Evolutionary conservation across 2,329 filamentous ascomycete genomes (phyloP).

Genomic region (Trichoderma cornu-damae): DNA sequence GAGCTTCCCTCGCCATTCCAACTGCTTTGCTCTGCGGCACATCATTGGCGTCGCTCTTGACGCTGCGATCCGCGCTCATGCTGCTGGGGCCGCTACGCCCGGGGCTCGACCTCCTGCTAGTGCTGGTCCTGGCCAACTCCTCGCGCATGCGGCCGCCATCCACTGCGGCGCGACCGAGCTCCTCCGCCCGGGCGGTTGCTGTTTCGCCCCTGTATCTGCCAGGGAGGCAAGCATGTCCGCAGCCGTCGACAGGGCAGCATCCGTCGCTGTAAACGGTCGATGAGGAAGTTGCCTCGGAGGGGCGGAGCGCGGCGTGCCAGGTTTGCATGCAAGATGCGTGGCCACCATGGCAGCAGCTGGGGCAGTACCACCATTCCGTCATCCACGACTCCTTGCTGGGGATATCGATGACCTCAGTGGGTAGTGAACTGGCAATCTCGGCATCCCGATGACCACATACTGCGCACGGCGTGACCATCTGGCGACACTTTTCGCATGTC

Average conservation of each 20-base stretch:
- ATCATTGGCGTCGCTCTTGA: conserved; percentile 47
- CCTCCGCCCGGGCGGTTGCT: conserved; percentile 43
- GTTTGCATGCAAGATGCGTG: conserved; percentile 55
- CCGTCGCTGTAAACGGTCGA: conserved; percentile 44
- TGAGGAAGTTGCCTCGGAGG: conserved; percentile 21
- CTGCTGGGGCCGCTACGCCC: conserved; percentile 16
- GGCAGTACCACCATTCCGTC: conserved; percentile 58
- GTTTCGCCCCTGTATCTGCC: conserved; percentile 50
- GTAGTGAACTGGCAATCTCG: conserved; percentile 39
- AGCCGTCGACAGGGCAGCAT: conserved; percentile 60
- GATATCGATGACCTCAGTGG: conserved; percentile 29
- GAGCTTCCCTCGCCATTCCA: conserved; percentile 52
- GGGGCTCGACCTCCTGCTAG: conserved; percentile 30
- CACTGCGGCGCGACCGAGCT: conserved; percentile 45
- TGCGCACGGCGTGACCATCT: conserved; percentile 52
- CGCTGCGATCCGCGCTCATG: conserved; percentile 22
- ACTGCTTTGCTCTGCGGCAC: conserved; percentile 57
- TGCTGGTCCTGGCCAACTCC: conserved; percentile 24
- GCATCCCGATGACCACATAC: conserved; percentile 53
- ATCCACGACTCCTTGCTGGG: conserved; percentile 26
- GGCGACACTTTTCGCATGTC: conserved; percentile 52
- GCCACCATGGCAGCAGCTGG: conserved; percentile 57
- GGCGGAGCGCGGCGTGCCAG: conserved; percentile 47
- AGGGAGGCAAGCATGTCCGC: conserved; percentile 58
- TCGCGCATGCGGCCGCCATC: conserved; percentile 34